phyloP scores from a whole-genome alignment of 148 eudicot genomes.

The Suaeda aralocaspica region DNA sequence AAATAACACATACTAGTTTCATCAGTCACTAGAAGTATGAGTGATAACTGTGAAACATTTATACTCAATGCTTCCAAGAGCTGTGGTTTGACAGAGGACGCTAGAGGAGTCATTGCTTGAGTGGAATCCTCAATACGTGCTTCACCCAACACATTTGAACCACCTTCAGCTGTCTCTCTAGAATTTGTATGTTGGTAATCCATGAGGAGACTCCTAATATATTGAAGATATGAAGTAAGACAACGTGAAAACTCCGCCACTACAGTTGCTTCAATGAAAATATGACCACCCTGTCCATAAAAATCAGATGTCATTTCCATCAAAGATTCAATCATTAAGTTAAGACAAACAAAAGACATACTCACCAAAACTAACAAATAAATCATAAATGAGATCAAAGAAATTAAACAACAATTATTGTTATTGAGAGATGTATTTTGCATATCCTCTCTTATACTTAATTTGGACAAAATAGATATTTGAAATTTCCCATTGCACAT shows the following conservation, averaged over 20 bases:
- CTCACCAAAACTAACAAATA: background rate
- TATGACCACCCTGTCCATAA: constrained; percentile 71
- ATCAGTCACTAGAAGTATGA: constrained; percentile 56
- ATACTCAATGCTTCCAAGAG: constrained; percentile 45
- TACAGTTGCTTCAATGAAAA: constrained; percentile 52
- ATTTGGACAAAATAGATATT: too few species aligned
- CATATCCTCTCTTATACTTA: too few species aligned
- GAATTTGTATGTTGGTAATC: constrained; percentile 22
- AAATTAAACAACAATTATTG: too few species aligned
- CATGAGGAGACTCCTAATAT: constrained; percentile 38
- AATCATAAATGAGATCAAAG: too few species aligned
- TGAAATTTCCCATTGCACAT: too few species aligned
- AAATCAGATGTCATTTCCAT: constrained; percentile 18
- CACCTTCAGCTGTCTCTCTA: constrained; percentile 27
- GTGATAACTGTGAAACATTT: constrained; percentile 49
- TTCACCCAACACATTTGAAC: constrained; percentile 24
- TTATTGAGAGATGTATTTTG: too few species aligned
- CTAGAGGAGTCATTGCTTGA: constrained; percentile 17
- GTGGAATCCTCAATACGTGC: constrained; percentile 23
- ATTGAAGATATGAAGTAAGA: constrained; percentile 39
- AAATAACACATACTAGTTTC: constrained; percentile 48
- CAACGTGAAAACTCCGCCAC: constrained; percentile 42
- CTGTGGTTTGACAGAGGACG: constrained; percentile 31
- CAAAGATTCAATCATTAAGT: background rate
- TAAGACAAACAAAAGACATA: background rate